phyloP scores from a whole-genome alignment of 2,329 filamentous ascomycete species.

The Fusarium musae region DNA sequence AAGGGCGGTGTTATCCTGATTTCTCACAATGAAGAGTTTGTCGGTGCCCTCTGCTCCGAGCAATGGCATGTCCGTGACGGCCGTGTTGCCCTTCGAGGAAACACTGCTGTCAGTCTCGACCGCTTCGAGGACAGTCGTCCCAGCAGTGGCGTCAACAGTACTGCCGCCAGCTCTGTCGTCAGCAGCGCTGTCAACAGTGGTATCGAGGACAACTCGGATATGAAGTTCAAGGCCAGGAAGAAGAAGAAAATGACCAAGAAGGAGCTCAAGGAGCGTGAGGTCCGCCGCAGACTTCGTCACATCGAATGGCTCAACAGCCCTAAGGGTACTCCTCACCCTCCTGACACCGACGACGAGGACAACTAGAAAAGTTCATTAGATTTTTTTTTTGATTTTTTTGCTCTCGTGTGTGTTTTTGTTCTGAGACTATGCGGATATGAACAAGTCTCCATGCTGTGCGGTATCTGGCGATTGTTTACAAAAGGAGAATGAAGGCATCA shows the following conservation, averaged over 20 bases:
- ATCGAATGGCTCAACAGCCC: constrained; percentile 86
- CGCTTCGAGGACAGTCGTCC: constrained; percentile 87
- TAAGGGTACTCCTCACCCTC: constrained; percentile 82
- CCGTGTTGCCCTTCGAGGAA: constrained; percentile 84
- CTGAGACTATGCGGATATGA: constrained; percentile 10
- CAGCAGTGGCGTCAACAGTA: constrained; percentile 65
- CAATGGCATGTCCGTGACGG: constrained; percentile 96
- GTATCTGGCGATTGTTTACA: constrained; percentile 13
- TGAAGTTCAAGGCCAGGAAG: constrained; percentile 91
- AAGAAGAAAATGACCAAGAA: constrained; percentile 99
- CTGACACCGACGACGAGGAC: constrained; percentile 81
- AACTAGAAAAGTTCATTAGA: constrained; percentile 35
- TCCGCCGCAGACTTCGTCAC: constrained; percentile 85
- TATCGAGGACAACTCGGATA: constrained; percentile 78
- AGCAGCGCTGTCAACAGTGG: constrained; percentile 77
- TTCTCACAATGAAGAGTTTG: constrained; percentile 99
- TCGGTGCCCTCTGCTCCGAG: constrained; percentile 93
- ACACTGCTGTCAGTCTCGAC: constrained; percentile 77
- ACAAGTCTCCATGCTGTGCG: constrained; percentile 17
- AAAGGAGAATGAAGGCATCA: constrained; percentile 13
- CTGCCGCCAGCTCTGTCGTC: constrained; percentile 65
- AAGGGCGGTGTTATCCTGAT: constrained; percentile 99
- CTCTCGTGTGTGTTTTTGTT: constrained; percentile 9
- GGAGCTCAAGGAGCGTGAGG: constrained; percentile 93
- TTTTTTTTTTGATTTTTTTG: not conserved